A percentile compares a stretch with the other conserved stretches of the same genome.
phyloP scores from a whole-genome alignment of 2,329 filamentous ascomycete species.

The Paracamarosporium sp. region DNA sequence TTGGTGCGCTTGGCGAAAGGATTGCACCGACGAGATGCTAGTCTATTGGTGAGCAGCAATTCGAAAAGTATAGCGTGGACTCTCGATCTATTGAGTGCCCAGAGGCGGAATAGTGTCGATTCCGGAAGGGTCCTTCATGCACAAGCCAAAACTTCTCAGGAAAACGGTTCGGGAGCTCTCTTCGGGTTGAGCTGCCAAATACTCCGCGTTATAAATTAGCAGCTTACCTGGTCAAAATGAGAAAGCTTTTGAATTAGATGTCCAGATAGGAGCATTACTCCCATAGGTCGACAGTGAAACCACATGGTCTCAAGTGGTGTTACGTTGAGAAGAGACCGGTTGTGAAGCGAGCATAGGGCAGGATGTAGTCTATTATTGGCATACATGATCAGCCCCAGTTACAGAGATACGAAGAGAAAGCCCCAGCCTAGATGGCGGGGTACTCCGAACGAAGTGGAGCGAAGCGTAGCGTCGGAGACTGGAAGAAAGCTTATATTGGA shows the following conservation, averaged over 20 bases:
- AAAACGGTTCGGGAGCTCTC: not conserved
- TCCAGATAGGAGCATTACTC: not conserved
- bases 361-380: not conserved
- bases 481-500: not conserved
- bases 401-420: not conserved
- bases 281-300: not conserved
- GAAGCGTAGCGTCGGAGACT: not conserved
- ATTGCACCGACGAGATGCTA: not conserved
- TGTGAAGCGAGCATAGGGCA: not conserved
- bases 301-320: not conserved
- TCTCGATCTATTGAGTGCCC: not conserved
- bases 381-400: not conserved
- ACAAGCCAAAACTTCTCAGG: not conserved
- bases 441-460: not conserved
- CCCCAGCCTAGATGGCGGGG: not conserved
- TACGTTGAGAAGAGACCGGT: not conserved
- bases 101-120: not conserved
- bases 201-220: no score
- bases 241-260: not conserved
- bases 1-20: not conserved
- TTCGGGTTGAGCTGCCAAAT: no score
- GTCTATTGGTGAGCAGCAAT: not conserved
- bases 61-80: not conserved
- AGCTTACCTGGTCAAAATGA: no score
- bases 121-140: not conserved